Percentiles rank a stretch among this genome's conserved stretches.
Conservation (phyloP, 306 rosid species). For the Cicer arietinum region DNA sequence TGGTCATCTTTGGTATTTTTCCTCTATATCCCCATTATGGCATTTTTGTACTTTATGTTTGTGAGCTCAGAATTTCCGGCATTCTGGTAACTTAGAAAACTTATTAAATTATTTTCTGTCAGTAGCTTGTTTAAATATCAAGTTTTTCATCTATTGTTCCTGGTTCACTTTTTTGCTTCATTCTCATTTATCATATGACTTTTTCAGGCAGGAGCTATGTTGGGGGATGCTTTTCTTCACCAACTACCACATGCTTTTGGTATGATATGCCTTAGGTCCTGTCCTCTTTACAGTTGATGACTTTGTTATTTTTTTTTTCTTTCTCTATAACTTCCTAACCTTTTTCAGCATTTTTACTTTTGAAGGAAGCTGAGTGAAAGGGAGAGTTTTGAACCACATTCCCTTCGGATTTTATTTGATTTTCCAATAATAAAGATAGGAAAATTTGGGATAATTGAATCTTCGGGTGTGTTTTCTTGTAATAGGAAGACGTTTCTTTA, state of each 20-base stretch:
- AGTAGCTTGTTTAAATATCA: conserved; percentile 8
- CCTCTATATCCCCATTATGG: background rate
- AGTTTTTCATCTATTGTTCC: conserved; percentile 23
- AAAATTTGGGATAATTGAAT: background rate
- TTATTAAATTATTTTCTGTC: conserved; percentile 22
- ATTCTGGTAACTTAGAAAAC: conserved; percentile 34
- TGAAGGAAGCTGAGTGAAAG: conserved; percentile 20
- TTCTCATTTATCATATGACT: conserved; percentile 35
- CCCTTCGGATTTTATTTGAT: background rate
- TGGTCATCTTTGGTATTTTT: background rate
- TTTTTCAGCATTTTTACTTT: background rate
- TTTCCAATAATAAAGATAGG: background rate
- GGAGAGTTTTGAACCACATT: conserved; percentile 5
- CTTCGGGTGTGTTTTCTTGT: background rate
- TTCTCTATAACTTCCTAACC: background rate
- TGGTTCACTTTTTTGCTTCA: conserved; percentile 29
- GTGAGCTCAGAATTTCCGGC: conserved; percentile 17
- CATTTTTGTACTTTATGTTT: conserved; percentile 23
- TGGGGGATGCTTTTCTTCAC: conserved; percentile 99
- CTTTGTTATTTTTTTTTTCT: conserved; percentile 14
- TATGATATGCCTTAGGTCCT: conserved; percentile 47
- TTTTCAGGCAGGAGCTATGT: conserved; percentile 97
- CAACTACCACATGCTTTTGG: conserved; percentile 99
- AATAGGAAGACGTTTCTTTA: background rate
- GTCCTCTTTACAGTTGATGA: conserved; percentile 25